Evolutionary conservation across 2,329 filamentous ascomycete genomes (phyloP).

Genomic region (Furcasterigmium furcatum): DNA sequence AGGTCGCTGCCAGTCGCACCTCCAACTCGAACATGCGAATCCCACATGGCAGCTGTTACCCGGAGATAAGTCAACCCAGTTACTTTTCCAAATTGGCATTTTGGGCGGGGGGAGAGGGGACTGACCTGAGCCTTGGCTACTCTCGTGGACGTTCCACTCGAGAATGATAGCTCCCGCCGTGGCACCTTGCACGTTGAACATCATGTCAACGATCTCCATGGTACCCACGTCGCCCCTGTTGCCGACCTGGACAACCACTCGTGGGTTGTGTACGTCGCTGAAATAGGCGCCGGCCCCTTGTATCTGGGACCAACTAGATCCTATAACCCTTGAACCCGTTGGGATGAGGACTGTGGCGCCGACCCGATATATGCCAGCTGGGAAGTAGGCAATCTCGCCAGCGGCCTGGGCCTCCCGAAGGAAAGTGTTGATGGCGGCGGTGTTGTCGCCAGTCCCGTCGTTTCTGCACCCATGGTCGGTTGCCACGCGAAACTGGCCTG

Average conservation of each 20-base stretch:
- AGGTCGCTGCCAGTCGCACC: constrained; percentile 66
- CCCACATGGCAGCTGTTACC: constrained; percentile 16
- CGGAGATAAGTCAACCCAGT: too few species aligned
- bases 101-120: too few species aligned
- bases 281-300: constrained; percentile 58
- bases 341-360: constrained; percentile 39
- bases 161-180: constrained; percentile 69
- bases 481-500: constrained; percentile 5
- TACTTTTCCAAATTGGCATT: too few species aligned
- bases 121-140: constrained; percentile 42
- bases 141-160: constrained; percentile 66
- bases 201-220: constrained; percentile 67
- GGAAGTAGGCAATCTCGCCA: constrained; percentile 16
- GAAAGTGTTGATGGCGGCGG: constrained; percentile 16
- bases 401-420: constrained; percentile 2
- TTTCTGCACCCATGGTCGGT: constrained; percentile 15
- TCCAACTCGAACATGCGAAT: constrained; percentile 71
- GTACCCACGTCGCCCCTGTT: constrained; percentile 54
- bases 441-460: constrained; percentile 27
- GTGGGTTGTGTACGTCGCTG: constrained; percentile 55
- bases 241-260: constrained; percentile 65
- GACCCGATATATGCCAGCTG: constrained; percentile 20
- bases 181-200: constrained; percentile 63
- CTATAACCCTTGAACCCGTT: constrained; percentile 61
- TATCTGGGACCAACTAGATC: constrained; percentile 67